phyloP scores from a whole-genome alignment of 2,329 filamentous ascomycete species.

The Orbilia ellipsospora region DNA sequence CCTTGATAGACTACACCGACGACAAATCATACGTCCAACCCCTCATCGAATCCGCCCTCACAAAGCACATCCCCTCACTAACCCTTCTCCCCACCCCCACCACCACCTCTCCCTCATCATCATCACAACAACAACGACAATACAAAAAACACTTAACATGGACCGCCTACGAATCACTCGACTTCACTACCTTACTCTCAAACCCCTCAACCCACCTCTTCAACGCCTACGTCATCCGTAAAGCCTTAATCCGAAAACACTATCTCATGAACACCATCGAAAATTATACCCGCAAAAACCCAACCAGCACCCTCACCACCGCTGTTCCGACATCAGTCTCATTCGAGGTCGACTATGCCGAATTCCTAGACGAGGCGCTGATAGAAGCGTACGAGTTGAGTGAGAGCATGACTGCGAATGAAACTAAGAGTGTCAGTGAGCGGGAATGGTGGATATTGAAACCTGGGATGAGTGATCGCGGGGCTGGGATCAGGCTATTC shows the following conservation, averaged over 20 bases:
- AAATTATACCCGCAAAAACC: slow-evolving; percentile 87
- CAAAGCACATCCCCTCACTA: slow-evolving; percentile 66
- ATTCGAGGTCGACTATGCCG: slow-evolving; percentile 95
- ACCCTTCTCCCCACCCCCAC: slow-evolving; percentile 36
- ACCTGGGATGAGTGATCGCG: slow-evolving; percentile 95
- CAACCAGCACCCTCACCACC: slow-evolving; percentile 73
- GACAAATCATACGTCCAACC: slow-evolving; percentile 79
- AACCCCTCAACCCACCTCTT: slow-evolving; percentile 74
- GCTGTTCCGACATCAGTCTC: slow-evolving; percentile 83
- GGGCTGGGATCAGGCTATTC: slow-evolving; percentile 91
- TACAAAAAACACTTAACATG: slow-evolving; percentile 76
- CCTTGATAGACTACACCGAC: slow-evolving; percentile 85
- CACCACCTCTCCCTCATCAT: slow-evolving; percentile 51
- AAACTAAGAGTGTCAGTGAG: slow-evolving; percentile 63
- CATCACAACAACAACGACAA: slow-evolving; percentile 25
- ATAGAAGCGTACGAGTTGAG: slow-evolving; percentile 88
- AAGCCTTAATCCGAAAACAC: slow-evolving; percentile 95
- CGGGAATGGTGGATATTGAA: slow-evolving; percentile 98
- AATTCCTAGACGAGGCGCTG: slow-evolving; percentile 93
- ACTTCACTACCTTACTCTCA: slow-evolving; percentile 78
- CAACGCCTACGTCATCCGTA: slow-evolving; percentile 94
- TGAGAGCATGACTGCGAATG: slow-evolving; percentile 79
- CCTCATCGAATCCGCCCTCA: slow-evolving; percentile 79
- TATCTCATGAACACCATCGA: slow-evolving; percentile 86
- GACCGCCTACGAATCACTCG: slow-evolving; percentile 84